These are phyloP conservation scores for Mortierella sp. DNA, from an alignment of 371 early-diverging fungal species.

Conservation along the genomic window DNA sequence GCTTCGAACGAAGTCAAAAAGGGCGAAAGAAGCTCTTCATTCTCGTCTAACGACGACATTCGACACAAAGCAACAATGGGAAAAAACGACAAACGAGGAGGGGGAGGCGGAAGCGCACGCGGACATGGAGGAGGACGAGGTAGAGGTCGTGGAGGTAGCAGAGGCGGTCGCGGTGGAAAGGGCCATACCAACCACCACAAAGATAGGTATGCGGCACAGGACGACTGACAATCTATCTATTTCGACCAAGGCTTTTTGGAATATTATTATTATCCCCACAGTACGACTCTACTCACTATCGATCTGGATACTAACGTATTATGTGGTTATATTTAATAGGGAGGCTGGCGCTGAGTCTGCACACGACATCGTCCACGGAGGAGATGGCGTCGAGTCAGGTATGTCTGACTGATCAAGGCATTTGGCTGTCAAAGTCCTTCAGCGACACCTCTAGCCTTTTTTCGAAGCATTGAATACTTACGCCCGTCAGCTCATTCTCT, in stretches of 20 bases:
- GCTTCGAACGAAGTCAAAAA: neutral
- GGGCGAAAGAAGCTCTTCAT: neutral
- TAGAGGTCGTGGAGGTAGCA: conserved; percentile 54
- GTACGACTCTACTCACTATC: neutral
- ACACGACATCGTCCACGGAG: conserved; percentile 41
- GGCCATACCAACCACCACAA: conserved; percentile 37
- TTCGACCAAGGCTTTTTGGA: neutral
- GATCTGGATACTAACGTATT: neutral
- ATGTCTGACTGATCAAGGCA: neutral
- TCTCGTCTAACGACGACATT: conserved; percentile 7
- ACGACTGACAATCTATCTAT: neutral
- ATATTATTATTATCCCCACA: no score
- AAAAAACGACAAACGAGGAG: conserved; percentile 51
- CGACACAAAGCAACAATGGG: conserved; percentile 33
- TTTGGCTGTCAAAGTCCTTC: neutral
- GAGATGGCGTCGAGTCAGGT: conserved; percentile 31
- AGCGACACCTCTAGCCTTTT: neutral
- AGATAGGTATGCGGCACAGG: conserved; percentile 38
- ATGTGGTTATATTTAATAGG: conserved; percentile 1
- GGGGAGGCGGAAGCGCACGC: conserved; percentile 40
- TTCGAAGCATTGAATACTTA: neutral
- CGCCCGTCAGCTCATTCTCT: neutral
- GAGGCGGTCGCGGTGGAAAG: conserved; percentile 53
- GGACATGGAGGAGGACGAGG: conserved; percentile 58
- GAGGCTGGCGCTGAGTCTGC: conserved; percentile 55